phyloP scores from a whole-genome alignment of 2,329 filamentous ascomycete genomes.

The Fusarium devonianum region DNA sequence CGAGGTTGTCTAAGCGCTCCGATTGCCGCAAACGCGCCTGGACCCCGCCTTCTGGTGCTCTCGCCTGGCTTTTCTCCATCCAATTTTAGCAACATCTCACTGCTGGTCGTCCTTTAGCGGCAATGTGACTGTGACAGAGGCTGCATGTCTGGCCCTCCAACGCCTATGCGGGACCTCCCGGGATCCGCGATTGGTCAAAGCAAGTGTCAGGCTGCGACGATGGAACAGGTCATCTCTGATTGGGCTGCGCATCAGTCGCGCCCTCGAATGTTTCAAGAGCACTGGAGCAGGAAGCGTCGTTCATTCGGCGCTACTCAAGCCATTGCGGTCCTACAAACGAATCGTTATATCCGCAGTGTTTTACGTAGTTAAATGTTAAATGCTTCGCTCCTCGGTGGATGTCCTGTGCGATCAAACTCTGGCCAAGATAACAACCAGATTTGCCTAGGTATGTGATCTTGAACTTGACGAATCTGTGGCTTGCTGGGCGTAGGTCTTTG shows the following conservation, averaged over 20 bases:
- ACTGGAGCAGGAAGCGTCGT: not conserved
- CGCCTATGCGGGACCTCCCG: not conserved
- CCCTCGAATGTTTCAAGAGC: not conserved
- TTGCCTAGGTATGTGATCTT: too few relatives aligned
- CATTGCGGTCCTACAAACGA: not conserved
- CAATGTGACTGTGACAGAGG: conserved; percentile 18
- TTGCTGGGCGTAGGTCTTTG: too few relatives aligned
- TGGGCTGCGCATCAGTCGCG: not conserved
- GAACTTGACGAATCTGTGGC: too few relatives aligned
- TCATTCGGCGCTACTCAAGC: not conserved
- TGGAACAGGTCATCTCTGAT: not conserved
- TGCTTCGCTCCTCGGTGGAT: too few relatives aligned
- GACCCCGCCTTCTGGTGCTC: not conserved
- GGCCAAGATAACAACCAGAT: too few relatives aligned
- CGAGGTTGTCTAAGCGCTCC: conserved; percentile 23
- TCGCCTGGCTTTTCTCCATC: conserved; percentile 1
- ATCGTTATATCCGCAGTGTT: too few relatives aligned
- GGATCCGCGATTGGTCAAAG: conserved; percentile 5
- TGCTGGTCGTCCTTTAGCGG: not conserved
- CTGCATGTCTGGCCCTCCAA: conserved; percentile 1
- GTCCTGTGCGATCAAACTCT: too few relatives aligned
- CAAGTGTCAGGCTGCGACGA: not conserved
- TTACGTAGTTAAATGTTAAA: too few relatives aligned
- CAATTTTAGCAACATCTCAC: conserved; percentile 10
- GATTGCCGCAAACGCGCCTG: conserved; percentile 16